Evolutionary conservation across 805 yeast genomes (phyloP).

Genomic region (Schizosaccharomyces pombe): DNA sequence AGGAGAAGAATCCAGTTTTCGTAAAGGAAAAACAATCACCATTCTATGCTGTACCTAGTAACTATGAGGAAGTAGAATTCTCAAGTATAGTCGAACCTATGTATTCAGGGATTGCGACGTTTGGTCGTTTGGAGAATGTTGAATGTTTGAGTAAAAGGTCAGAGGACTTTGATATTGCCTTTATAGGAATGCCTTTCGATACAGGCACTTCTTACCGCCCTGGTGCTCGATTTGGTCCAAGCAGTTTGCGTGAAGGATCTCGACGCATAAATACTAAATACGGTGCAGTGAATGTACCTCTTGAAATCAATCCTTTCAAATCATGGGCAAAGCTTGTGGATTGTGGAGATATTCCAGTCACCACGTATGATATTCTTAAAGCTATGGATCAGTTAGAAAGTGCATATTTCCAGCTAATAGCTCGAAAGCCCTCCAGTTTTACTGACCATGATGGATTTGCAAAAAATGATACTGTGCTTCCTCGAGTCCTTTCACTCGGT

Average conservation of each 20-base stretch:
- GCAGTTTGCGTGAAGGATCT: slow-evolving; percentile 39
- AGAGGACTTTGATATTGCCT: slow-evolving; percentile 21
- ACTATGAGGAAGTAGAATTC: not conserved
- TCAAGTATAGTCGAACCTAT: not conserved
- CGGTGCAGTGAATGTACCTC: not conserved
- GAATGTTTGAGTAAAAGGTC: not conserved
- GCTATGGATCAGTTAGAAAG: slow-evolving; percentile 16
- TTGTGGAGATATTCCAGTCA: slow-evolving; percentile 46
- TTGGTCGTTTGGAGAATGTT: not conserved
- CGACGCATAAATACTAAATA: slow-evolving; percentile 49
- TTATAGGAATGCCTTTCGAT: slow-evolving; percentile 66
- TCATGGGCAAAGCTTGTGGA: slow-evolving; percentile 18
- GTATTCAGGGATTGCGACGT: not conserved
- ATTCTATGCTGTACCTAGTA: not conserved
- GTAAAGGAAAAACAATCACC: slow-evolving; percentile 12
- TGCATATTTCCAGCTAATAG: not conserved
- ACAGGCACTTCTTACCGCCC: slow-evolving; percentile 59
- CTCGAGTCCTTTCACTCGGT: slow-evolving; percentile 49
- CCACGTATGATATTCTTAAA: slow-evolving; percentile 41
- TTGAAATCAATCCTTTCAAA: not conserved
- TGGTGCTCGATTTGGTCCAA: slow-evolving; percentile 68
- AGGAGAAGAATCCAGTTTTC: too few relatives aligned
- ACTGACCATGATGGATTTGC: not conserved
- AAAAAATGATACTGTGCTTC: slow-evolving; percentile 16
- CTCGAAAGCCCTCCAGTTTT: not conserved